A percentile compares a stretch with the other conserved stretches of the same genome.
phyloP scores from a whole-genome alignment of 257 asterid genomes.

The Solanum piurae region DNA sequence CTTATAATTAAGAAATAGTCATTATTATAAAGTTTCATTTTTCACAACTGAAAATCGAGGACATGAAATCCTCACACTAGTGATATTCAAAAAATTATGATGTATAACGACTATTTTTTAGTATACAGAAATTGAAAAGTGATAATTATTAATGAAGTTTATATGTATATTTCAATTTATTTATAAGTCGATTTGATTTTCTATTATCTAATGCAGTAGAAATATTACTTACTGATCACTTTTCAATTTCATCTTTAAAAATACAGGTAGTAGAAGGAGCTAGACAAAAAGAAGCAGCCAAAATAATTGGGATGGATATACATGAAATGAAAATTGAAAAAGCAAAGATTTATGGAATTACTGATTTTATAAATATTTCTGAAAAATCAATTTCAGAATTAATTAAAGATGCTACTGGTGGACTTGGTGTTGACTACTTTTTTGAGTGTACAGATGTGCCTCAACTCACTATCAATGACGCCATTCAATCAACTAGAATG shows the following conservation, averaged over 20 bases:
- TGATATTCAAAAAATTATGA: no score
- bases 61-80: no score
- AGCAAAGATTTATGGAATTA: constrained; percentile 47
- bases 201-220: not conserved
- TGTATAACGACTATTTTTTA: no score
- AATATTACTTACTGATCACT: not conserved
- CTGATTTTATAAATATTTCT: constrained; percentile 52
- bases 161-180: not conserved
- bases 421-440: constrained; percentile 60
- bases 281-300: constrained; percentile 36
- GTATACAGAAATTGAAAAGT: not conserved
- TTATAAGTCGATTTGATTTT: not conserved
- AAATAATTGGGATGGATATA: constrained; percentile 57
- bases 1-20: no score
- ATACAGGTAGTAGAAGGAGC: constrained; percentile 58
- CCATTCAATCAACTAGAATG: constrained; percentile 58
- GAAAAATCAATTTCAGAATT: constrained; percentile 43
- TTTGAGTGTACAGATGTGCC: constrained; percentile 70
- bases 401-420: constrained; percentile 59
- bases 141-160: not conserved
- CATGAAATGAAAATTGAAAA: constrained; percentile 45
- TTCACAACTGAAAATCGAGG: no score
- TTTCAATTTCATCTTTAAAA: not conserved
- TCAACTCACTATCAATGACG: constrained; percentile 45
- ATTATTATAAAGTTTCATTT: no score